A percentile compares a stretch with the other conserved stretches of the same genome.
Evolutionary conservation across 768 basidiomycete genomes (phyloP).

Genomic region (Auriscalpium vulgare): DNA sequence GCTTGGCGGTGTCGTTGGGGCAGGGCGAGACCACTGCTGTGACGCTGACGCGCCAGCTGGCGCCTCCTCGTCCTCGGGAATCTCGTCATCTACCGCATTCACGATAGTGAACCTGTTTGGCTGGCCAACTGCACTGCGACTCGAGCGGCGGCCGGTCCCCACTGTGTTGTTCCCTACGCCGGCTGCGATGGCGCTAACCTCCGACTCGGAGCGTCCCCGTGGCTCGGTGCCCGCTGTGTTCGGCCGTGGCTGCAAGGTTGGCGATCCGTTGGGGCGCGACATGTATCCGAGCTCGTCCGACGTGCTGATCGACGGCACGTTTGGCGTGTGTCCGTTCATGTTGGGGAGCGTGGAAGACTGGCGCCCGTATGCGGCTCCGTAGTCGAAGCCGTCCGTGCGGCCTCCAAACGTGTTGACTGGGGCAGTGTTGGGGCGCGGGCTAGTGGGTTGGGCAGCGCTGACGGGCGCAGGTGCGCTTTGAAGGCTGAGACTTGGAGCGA

Average conservation of each 20-base stretch:
- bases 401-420: neutral
- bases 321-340: conserved; percentile 4
- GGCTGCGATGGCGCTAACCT: conserved; percentile 3
- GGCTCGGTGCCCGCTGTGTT: conserved; percentile 8
- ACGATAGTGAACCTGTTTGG: conserved; percentile 33
- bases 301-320: neutral
- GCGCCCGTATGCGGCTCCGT: neutral
- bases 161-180: conserved; percentile 8
- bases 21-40: conserved; percentile 1
- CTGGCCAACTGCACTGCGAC: conserved; percentile 20
- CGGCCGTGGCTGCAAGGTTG: conserved; percentile 1
- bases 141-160: conserved; percentile 21
- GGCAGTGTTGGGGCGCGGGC: conserved; percentile 3
- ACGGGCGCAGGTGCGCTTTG: conserved; percentile 6
- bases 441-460: neutral
- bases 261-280: neutral
- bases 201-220: neutral
- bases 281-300: conserved; percentile 8
- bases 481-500: conserved; percentile 33
- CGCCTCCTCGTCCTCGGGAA: conserved; percentile 39
- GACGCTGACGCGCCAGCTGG: conserved; percentile 1
- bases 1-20: neutral
- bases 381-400: conserved; percentile 1
- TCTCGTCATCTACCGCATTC: conserved; percentile 31
- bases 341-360: neutral